Evolutionary conservation across 768 basidiomycete species (phyloP), one percentile per base, ranked within the genome.

Genomic region (Suillus plorans): DNA sequence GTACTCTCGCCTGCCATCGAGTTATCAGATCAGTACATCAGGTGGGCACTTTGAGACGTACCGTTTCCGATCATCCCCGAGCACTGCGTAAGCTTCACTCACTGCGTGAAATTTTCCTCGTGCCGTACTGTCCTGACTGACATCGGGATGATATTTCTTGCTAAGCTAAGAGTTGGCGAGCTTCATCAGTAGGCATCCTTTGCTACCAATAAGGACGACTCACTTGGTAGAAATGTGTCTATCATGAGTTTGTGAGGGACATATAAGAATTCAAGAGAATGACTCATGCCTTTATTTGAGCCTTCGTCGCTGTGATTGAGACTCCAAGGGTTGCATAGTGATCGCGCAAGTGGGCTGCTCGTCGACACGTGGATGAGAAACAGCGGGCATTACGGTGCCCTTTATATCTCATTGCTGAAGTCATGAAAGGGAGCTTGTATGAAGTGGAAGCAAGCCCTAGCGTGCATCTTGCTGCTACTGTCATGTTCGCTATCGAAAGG

Each of bases 81-180:
- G 72, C 22, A 83, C 66, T 1, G 78, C 72, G 53, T 83, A 85
- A 3, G 83, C 83, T 59, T 83, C 84, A 67, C 81, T 84, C 59
- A 82, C 77, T 0, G 73, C 77, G 58, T 80, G 80, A 63, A 82
- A 84, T 58, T 73, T 82, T 63, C 74, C 71, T 62, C 75, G 77
- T 2, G 82, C 77, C 4, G 65, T 55, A 7, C 71, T 71, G 60
- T 84, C 82, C 42, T 74, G 72, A 61, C 75, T 76, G 10, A 80
- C 68, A 68, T 84, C 83, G 1, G 83, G 83, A 61, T 85, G 84
- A 58, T 78, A 76, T 65, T 73, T 66, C 64, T 85, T 85, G 77
- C 83, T 84, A 60, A 85, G 69, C 83, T 84, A 65, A 58, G 31
- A 31, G 9, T 25, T 6, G n/a, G 49, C 2, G 18, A 22, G 5